phyloP scores from a whole-genome alignment of 306 rosid species.

The Rosa persica region DNA sequence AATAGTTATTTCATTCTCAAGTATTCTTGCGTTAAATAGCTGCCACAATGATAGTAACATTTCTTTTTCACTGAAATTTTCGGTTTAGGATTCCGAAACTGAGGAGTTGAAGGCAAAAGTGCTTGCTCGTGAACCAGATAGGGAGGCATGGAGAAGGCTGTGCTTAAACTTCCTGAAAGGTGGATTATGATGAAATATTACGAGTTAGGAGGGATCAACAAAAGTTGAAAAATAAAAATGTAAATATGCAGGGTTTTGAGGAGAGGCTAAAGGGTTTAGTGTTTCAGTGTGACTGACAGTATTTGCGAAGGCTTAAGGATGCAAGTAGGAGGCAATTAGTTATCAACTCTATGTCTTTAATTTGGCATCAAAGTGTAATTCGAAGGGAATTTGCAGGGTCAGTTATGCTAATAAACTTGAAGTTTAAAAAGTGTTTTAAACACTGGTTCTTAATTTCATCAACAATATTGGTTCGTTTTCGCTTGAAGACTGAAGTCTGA shows the following conservation, averaged over 20 bases:
- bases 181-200: conserved; percentile 28
- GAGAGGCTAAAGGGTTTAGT: background rate
- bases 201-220: background rate
- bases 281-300: background rate
- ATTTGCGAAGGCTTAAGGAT: background rate
- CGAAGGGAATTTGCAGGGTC: background rate
- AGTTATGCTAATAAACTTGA: background rate
- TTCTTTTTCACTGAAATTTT: background rate
- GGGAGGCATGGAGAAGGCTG: conserved; percentile 62
- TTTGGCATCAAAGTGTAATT: background rate
- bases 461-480: background rate
- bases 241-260: conserved; percentile 12
- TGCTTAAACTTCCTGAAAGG: conserved; percentile 71
- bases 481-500: background rate
- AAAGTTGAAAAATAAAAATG: background rate
- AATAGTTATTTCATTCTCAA: background rate
- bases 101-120: conserved; percentile 49
- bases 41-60: background rate
- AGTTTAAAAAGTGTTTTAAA: background rate
- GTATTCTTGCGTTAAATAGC: background rate
- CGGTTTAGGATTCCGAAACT: conserved; percentile 47
- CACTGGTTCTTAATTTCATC: background rate
- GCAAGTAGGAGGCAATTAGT: background rate
- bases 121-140: conserved; percentile 48
- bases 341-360: background rate